Conservation (phyloP, 2,329 filamentous ascomycete species). For the Penicillium olsonii region DNA sequence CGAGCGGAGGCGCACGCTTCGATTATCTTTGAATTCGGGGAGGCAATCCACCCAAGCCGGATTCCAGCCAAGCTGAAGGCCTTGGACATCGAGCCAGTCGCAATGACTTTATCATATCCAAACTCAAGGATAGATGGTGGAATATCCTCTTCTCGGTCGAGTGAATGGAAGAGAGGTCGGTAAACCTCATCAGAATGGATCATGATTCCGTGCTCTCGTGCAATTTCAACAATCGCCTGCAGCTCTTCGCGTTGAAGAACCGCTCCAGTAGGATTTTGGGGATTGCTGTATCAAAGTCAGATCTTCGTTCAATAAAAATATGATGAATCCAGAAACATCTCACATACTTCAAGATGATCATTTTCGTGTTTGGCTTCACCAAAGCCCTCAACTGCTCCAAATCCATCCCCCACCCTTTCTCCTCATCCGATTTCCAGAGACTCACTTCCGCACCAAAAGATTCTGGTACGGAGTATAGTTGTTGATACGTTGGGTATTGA, state of each 20-base stretch:
- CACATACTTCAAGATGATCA: conserved; percentile 63
- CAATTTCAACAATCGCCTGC: conserved; percentile 62
- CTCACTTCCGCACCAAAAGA: conserved; percentile 76
- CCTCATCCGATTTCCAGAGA: conserved; percentile 68
- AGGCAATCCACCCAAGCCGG: conserved; percentile 75
- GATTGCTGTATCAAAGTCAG: conserved; percentile 52
- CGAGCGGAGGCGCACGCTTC: conserved; percentile 62
- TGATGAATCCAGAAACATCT: not conserved
- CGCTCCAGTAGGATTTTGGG: conserved; percentile 79
- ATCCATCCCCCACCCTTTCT: conserved; percentile 67
- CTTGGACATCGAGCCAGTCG: conserved; percentile 79
- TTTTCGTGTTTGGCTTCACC: conserved; percentile 52
- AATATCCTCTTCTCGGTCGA: conserved; percentile 48
- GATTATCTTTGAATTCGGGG: conserved; percentile 60
- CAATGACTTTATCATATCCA: conserved; percentile 66
- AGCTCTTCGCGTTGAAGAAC: conserved; percentile 63
- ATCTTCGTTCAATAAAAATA: not conserved
- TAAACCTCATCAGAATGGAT: conserved; percentile 81
- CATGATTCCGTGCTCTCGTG: conserved; percentile 61
- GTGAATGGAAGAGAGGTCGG: conserved; percentile 72
- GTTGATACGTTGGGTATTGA: conserved; percentile 84
- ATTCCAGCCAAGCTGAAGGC: conserved; percentile 77
- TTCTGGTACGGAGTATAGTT: conserved; percentile 74
- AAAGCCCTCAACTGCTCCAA: conserved; percentile 65
- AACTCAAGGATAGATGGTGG: conserved; percentile 69